phyloP scores from a whole-genome alignment of 192 early-diverging fungal species.

The Coemansia sp. region DNA sequence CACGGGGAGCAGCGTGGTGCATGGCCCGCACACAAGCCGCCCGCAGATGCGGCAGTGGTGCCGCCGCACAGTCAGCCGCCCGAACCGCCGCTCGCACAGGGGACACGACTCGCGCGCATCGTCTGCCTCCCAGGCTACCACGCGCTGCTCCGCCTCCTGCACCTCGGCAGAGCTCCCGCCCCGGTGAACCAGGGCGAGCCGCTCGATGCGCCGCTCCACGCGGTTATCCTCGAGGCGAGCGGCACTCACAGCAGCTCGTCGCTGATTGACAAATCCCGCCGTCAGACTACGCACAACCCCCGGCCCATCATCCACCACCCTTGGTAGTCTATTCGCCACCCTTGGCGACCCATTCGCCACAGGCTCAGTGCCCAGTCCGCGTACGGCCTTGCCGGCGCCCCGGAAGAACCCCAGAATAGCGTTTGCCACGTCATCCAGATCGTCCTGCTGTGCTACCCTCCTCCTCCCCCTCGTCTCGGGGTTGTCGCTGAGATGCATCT shows the following conservation, averaged over 20 bases:
- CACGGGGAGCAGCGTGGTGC: slow-evolving; percentile 42
- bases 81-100: slow-evolving; percentile 41
- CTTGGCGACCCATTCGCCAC: slow-evolving; percentile 8
- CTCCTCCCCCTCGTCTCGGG: no score
- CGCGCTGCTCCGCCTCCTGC: slow-evolving; percentile 39
- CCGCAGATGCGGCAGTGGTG: slow-evolving; percentile 77
- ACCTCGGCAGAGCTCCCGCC: not conserved
- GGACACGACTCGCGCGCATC: slow-evolving; percentile 10
- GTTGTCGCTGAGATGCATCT: slow-evolving; percentile 28
- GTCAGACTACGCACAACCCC: slow-evolving; percentile 56
- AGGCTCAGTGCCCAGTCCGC: slow-evolving; percentile 13
- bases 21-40: slow-evolving; percentile 59
- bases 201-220: slow-evolving; percentile 72
- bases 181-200: slow-evolving; percentile 46
- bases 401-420: slow-evolving; percentile 50
- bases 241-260: slow-evolving; percentile 56
- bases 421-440: slow-evolving; percentile 29
- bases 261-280: slow-evolving; percentile 50
- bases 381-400: slow-evolving; percentile 30
- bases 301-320: slow-evolving; percentile 41
- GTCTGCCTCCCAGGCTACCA: slow-evolving; percentile 46
- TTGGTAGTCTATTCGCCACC: no score
- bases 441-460: slow-evolving; percentile 24
- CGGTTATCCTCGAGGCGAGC: slow-evolving; percentile 70
- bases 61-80: slow-evolving; percentile 58